These are phyloP conservation scores for Sedum album DNA, from an alignment of 164 flowering plant genomes.

Conservation along the genomic window DNA sequence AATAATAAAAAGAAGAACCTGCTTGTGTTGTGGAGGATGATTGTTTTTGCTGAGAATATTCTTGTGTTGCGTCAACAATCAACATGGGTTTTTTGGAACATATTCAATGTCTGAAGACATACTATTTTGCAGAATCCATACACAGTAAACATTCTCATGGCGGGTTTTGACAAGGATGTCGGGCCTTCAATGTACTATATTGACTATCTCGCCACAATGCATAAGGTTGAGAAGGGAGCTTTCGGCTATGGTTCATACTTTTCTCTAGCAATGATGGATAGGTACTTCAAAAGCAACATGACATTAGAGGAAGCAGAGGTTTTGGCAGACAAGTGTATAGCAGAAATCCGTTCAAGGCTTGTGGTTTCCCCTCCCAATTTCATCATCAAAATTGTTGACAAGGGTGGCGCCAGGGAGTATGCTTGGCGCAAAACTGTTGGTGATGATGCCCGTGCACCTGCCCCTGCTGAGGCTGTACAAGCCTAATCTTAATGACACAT, in stretches of 20 bases:
- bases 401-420: constrained; percentile 81
- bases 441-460: constrained; percentile 12
- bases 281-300: constrained; percentile 86
- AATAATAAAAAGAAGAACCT: too few relatives aligned
- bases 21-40: too few relatives aligned
- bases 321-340: constrained; percentile 81
- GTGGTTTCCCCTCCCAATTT: constrained; percentile 97
- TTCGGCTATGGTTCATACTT: constrained; percentile 95
- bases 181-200: constrained; percentile 88
- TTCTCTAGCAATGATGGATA: constrained; percentile 85
- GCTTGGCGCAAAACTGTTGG: constrained; percentile 81
- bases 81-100: neutral
- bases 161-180: constrained; percentile 84
- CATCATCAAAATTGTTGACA: constrained; percentile 92
- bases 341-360: constrained; percentile 76
- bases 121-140: constrained; percentile 67
- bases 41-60: too few relatives aligned
- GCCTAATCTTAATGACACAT: neutral
- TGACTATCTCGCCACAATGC: constrained; percentile 87
- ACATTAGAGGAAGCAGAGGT: constrained; percentile 78
- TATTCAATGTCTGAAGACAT: neutral
- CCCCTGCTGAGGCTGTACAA: constrained; percentile 7
- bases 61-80: too few relatives aligned
- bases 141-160: constrained; percentile 76
- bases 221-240: constrained; percentile 93